Percentiles rank a stretch among this genome's conserved stretches.
These are phyloP conservation scores for Trifolium subterraneum DNA, from an alignment of 306 rosid species.

Conservation along the genomic window DNA sequence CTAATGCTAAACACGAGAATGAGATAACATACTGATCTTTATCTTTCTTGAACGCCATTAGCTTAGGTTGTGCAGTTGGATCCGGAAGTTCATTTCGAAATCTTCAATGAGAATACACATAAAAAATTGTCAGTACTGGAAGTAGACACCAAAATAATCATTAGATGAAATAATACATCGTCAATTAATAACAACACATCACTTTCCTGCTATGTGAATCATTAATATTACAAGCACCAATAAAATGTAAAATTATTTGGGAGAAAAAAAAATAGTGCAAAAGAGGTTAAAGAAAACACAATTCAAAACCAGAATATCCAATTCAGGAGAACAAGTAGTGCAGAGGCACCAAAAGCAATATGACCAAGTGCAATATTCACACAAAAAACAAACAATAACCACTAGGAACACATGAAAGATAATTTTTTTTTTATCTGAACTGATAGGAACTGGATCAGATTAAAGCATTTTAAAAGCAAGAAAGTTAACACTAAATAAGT, in stretches of 20 bases:
- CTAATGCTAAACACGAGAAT: constrained; percentile 18
- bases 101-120: constrained; percentile 53
- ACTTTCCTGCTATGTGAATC: constrained; percentile 26
- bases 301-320: background rate
- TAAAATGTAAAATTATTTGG: constrained; percentile 2
- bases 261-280: constrained; percentile 12
- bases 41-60: constrained; percentile 84
- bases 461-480: background rate
- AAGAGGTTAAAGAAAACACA: background rate
- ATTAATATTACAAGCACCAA: constrained; percentile 12
- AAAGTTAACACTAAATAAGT: background rate
- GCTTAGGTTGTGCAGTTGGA: constrained; percentile 98
- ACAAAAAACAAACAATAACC: background rate
- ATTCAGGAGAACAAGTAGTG: background rate
- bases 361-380: constrained; percentile 12
- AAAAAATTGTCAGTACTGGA: constrained; percentile 43
- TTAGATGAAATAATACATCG: constrained; percentile 12
- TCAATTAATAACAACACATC: constrained; percentile 8
- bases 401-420: constrained; percentile 12
- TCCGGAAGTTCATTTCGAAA: constrained; percentile 99
- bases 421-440: constrained; percentile 34
- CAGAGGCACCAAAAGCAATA: constrained; percentile 8
- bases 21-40: constrained; percentile 80
- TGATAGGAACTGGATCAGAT: background rate
- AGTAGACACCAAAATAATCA: constrained; percentile 23